A percentile compares a stretch with the other conserved stretches of the same genome.
phyloP scores from a whole-genome alignment of 208 protist species.

The Leishmania guyanensis region DNA sequence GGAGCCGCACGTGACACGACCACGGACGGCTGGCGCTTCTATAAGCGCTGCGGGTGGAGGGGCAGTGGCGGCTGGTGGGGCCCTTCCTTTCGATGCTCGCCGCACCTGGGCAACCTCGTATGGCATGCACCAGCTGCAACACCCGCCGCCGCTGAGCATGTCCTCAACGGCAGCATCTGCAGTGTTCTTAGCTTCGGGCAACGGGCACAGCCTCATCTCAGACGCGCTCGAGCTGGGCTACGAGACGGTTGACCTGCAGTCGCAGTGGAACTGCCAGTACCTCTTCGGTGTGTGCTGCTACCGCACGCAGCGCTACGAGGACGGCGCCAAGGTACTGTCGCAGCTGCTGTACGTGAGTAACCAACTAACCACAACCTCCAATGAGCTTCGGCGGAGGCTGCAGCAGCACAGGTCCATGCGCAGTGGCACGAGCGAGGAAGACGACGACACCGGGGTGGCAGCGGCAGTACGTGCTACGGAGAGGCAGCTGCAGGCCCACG shows the following conservation, averaged over 20 bases:
- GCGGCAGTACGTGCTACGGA: conserved; percentile 1
- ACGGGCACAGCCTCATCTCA: background rate
- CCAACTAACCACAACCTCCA: conserved; percentile 19
- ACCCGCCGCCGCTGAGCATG: background rate
- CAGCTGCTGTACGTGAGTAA: conserved; percentile 46
- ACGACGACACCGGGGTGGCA: background rate
- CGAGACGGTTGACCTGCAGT: conserved; percentile 41
- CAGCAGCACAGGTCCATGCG: background rate
- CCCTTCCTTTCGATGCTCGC: conserved; percentile 23
- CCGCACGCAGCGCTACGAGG: conserved; percentile 60
- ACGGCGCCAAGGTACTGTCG: conserved; percentile 55
- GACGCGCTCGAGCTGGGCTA: conserved; percentile 16
- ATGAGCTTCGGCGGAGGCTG: conserved; percentile 16
- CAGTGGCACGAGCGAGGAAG: conserved; percentile 1
- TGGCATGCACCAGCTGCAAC: background rate
- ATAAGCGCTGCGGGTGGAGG: background rate
- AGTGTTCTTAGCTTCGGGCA: background rate
- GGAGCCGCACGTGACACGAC: conserved; percentile 32
- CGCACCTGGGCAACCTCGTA: conserved; percentile 20
- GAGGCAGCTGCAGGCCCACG: conserved; percentile 13
- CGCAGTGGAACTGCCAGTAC: conserved; percentile 80
- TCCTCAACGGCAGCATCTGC: background rate
- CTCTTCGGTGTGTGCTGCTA: conserved; percentile 77
- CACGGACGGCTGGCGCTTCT: conserved; percentile 16
- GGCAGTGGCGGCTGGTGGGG: background rate